Conservation (phyloP, 345 rosid genomes). For the Brassica juncea region DNA sequence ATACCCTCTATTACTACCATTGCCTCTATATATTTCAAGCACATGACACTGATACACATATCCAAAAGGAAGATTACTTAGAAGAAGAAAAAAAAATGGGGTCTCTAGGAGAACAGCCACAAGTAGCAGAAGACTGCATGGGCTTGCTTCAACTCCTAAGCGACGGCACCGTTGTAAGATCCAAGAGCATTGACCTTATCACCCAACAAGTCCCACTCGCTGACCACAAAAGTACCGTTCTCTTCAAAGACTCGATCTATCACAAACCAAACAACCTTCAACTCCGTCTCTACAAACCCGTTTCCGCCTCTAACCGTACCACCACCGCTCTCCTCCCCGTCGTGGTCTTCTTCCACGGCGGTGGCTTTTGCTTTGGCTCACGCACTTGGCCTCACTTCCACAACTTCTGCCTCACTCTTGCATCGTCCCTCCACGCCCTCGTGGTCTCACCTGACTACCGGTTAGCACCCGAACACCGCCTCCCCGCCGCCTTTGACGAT, state of each 20-base stretch:
- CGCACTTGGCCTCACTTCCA: conserved; percentile 73
- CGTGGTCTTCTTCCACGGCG: conserved; percentile 66
- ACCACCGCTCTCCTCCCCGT: conserved; percentile 37
- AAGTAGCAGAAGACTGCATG: conserved; percentile 64
- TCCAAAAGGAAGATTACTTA: conserved; percentile 5
- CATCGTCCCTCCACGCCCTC: conserved; percentile 58
- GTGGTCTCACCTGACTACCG: conserved; percentile 74
- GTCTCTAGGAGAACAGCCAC: conserved; percentile 54
- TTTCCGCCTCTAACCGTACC: not conserved
- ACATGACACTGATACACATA: conserved; percentile 6
- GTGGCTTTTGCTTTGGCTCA: conserved; percentile 86
- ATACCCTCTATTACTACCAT: conserved; percentile 1
- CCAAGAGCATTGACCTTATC: conserved; percentile 42
- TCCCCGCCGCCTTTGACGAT: conserved; percentile 80
- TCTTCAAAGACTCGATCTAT: conserved; percentile 58
- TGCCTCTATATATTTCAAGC: conserved; percentile 9
- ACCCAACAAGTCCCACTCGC: conserved; percentile 37
- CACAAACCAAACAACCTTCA: conserved; percentile 52
- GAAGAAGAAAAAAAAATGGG: conserved; percentile 43
- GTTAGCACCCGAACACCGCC: conserved; percentile 78
- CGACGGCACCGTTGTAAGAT: conserved; percentile 63
- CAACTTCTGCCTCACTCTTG: conserved; percentile 65
- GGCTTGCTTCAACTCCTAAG: conserved; percentile 63
- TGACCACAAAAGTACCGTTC: conserved; percentile 41
- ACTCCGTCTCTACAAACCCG: conserved; percentile 72